Evolutionary conservation across 371 early-diverging fungal species (phyloP).

Genomic region (Mucor sp.): DNA sequence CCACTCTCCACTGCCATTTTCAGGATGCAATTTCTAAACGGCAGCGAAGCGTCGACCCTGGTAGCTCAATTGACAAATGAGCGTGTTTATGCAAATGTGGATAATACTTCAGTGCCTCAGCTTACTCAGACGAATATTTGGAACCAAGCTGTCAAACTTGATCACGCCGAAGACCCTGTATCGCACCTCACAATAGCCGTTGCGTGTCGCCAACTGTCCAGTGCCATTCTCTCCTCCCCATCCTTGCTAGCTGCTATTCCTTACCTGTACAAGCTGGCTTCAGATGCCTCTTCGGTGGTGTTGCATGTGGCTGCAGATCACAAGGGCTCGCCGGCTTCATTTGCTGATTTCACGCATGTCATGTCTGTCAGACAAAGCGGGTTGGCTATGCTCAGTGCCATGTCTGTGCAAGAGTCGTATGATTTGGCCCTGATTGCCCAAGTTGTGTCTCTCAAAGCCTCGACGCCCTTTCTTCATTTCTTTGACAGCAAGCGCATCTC

Average conservation of each 20-base stretch:
- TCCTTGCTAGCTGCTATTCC: constrained; percentile 60
- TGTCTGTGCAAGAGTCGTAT: constrained; percentile 66
- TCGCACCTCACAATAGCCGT: not conserved
- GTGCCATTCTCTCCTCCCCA: constrained; percentile 35
- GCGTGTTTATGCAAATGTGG: constrained; percentile 4
- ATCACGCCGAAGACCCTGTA: not conserved
- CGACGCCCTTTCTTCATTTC: constrained; percentile 44
- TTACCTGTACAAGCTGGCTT: constrained; percentile 56
- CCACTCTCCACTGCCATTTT: not conserved
- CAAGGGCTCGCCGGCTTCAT: constrained; percentile 16
- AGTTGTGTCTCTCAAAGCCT: constrained; percentile 23
- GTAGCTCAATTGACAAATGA: constrained; percentile 4
- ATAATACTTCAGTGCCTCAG: not conserved
- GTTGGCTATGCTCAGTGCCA: constrained; percentile 67
- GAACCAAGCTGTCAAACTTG: not conserved
- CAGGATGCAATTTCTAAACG: constrained; percentile 2
- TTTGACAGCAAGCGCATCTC: constrained; percentile 39
- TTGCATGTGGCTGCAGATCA: constrained; percentile 50
- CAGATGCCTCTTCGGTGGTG: constrained; percentile 44
- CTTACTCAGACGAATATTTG: constrained; percentile 5
- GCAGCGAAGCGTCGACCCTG: constrained; percentile 1
- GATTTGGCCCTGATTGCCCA: constrained; percentile 68
- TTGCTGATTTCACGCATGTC: constrained; percentile 59
- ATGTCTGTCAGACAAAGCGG: constrained; percentile 79
- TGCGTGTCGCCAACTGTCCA: not conserved